These are phyloP conservation scores for Aspergillus piperis DNA, from an alignment of 2,329 filamentous ascomycete species.

Conservation along the genomic window DNA sequence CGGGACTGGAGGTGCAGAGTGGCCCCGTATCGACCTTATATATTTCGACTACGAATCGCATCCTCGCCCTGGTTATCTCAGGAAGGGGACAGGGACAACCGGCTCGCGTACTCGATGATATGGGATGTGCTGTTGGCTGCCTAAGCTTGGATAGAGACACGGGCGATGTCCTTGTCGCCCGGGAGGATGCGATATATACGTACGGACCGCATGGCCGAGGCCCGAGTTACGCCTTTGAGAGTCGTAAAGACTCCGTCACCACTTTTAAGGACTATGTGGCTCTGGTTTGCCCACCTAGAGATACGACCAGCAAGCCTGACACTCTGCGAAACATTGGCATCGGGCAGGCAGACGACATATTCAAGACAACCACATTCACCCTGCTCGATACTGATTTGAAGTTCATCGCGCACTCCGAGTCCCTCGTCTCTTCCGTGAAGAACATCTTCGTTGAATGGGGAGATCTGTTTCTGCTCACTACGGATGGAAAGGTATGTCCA, in stretches of 20 bases:
- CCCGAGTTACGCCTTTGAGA: conserved; percentile 87
- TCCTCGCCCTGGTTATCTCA: conserved; percentile 82
- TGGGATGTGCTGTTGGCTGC: conserved; percentile 88
- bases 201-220: conserved; percentile 84
- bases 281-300: conserved; percentile 76
- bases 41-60: conserved; percentile 84
- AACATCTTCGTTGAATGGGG: conserved; percentile 85
- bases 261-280: conserved; percentile 84
- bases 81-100: conserved; percentile 87
- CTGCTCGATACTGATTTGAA: conserved; percentile 89
- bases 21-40: conserved; percentile 74
- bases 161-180: conserved; percentile 84
- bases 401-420: conserved; percentile 86
- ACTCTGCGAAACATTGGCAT: conserved; percentile 73
- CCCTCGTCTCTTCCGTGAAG: conserved; percentile 76
- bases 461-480: conserved; percentile 83
- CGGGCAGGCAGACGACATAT: conserved; percentile 71
- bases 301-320: conserved; percentile 57
- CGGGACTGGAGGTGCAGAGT: conserved; percentile 76
- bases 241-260: conserved; percentile 78
- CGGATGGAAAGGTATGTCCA: conserved; percentile 78
- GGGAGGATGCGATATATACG: conserved; percentile 94
- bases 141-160: conserved; percentile 82
- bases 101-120: conserved; percentile 83
- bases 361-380: conserved; percentile 85